Conservation (phyloP, 495 filamentous ascomycete genomes). For the Penicillium ucsense region DNA sequence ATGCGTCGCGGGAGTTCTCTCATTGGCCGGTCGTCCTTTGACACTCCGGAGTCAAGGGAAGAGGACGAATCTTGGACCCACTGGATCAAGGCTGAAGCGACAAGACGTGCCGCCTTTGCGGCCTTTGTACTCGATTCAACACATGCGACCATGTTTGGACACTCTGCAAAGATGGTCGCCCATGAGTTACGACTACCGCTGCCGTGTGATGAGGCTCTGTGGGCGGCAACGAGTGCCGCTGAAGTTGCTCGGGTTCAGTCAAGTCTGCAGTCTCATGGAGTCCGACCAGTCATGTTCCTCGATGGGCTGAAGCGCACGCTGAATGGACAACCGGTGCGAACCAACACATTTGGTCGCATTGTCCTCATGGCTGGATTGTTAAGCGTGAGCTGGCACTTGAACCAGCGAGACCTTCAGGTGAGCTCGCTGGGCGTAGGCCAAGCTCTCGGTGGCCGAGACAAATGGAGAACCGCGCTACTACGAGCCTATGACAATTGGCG, state of each 20-base stretch:
- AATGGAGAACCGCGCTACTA: constrained; percentile 83
- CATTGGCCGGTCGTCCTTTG: constrained; percentile 78
- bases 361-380: constrained; percentile 92
- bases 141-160: constrained; percentile 97
- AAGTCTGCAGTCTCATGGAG: constrained; percentile 69
- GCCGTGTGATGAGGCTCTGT: constrained; percentile 88
- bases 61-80: constrained; percentile 94
- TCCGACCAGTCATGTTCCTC: constrained; percentile 80
- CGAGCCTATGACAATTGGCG: constrained; percentile 94
- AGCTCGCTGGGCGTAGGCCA: constrained; percentile 72
- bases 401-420: constrained; percentile 90
- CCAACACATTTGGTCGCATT: constrained; percentile 89
- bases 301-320: constrained; percentile 88
- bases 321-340: constrained; percentile 77
- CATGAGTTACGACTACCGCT: constrained; percentile 89
- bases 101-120: constrained; percentile 80
- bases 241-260: constrained; percentile 85
- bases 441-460: constrained; percentile 80
- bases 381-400: constrained; percentile 96
- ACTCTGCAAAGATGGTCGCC: constrained; percentile 93
- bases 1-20: constrained; percentile 91
- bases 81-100: constrained; percentile 94
- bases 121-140: constrained; percentile 94
- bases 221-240: constrained; percentile 81
- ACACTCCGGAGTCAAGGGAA: constrained; percentile 74